phyloP scores from a whole-genome alignment of 1,284 basidiomycete genomes.

The Hymenochaete sp. region DNA sequence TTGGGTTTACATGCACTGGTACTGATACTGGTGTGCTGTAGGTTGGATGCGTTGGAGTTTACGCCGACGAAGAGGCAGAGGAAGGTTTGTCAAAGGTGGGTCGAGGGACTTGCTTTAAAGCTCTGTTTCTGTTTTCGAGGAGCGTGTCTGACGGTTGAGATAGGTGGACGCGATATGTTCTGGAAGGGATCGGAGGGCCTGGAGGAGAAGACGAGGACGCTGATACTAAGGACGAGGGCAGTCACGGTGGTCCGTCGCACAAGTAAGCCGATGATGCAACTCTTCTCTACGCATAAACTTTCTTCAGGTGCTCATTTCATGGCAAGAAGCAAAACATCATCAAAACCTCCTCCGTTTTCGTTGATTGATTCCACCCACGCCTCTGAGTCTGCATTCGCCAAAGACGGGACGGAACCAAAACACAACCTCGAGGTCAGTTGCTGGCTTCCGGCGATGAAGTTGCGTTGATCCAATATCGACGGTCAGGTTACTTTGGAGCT shows the following conservation, averaged over 20 bases:
- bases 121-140: too few relatives aligned
- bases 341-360: constrained; percentile 19
- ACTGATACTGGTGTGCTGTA: constrained; percentile 23
- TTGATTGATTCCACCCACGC: constrained; percentile 43
- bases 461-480: not conserved
- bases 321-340: constrained; percentile 12
- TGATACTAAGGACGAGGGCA: not conserved
- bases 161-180: constrained; percentile 72
- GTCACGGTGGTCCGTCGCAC: too few relatives aligned
- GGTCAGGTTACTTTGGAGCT: constrained; percentile 63
- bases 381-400: constrained; percentile 26
- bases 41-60: constrained; percentile 69
- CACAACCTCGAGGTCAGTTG: constrained; percentile 47
- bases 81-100: constrained; percentile 62
- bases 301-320: not conserved
- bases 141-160: too few relatives aligned
- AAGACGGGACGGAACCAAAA: constrained; percentile 21
- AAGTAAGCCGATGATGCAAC: too few relatives aligned
- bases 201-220: constrained; percentile 33
- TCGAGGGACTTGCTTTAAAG: too few relatives aligned
- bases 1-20: not conserved
- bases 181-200: constrained; percentile 24
- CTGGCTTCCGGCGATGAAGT: not conserved
- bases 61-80: constrained; percentile 72
- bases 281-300: not conserved